Percentiles rank a stretch among this genome's conserved stretches.
Evolutionary conservation across 1,139 yeast genomes (phyloP).

Genomic region (Geotrichum phurueaensis): DNA sequence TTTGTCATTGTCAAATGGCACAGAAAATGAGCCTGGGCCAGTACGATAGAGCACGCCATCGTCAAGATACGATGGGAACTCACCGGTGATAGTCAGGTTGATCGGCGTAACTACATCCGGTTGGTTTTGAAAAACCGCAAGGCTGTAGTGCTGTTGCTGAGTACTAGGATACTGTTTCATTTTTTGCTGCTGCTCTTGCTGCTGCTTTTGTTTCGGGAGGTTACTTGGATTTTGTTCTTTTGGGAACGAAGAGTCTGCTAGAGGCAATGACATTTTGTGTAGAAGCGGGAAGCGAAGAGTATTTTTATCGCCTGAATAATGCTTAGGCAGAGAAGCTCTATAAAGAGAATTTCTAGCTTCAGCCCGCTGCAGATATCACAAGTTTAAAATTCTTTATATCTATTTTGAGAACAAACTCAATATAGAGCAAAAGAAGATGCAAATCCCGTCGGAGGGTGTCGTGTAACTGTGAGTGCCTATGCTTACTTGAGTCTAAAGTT

Average conservation of each 20-base stretch:
- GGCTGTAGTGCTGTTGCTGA: not conserved
- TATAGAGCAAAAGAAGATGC: not conserved
- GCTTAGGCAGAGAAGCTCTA: not conserved
- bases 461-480: not conserved
- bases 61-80: slow-evolving; percentile 8
- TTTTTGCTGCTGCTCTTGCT: not conserved
- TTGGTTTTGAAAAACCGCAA: slow-evolving; percentile 7
- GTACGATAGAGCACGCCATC: slow-evolving; percentile 11
- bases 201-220: not conserved
- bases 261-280: not conserved
- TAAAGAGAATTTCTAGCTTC: not conserved
- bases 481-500: not conserved
- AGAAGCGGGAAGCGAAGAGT: not conserved
- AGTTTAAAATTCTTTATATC: not conserved
- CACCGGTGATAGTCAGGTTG: not conserved
- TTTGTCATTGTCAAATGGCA: not conserved
- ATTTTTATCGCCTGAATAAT: not conserved
- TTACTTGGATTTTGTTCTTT: not conserved
- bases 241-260: not conserved
- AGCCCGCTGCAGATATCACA: not conserved
- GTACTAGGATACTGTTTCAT: not conserved
- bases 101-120: slow-evolving; percentile 3
- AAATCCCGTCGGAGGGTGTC: not conserved
- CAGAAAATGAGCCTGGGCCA: slow-evolving; percentile 13
- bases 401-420: not conserved